A percentile compares a stretch with the other conserved stretches of the same genome.
Evolutionary conservation across 2,329 filamentous ascomycete genomes (phyloP).

Genomic region (Pyrenochaeta sp.): DNA sequence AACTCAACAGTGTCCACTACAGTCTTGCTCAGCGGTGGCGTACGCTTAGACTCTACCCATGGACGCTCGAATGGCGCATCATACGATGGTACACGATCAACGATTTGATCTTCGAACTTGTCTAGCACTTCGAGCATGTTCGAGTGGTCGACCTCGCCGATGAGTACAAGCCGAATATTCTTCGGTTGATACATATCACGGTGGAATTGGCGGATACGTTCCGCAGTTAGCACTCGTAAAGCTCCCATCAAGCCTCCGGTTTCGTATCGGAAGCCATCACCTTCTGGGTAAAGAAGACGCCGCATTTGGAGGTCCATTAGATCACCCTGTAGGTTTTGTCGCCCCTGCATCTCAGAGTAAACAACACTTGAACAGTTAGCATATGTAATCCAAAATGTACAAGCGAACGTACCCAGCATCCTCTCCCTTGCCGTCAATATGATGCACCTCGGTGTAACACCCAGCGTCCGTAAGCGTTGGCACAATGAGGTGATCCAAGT

Average conservation of each 20-base stretch:
- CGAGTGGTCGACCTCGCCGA: slow-evolving; percentile 88
- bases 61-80: slow-evolving; percentile 82
- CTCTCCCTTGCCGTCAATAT: slow-evolving; percentile 90
- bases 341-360: slow-evolving; percentile 98
- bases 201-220: slow-evolving; percentile 94
- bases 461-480: slow-evolving; percentile 92
- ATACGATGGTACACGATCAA: slow-evolving; percentile 79
- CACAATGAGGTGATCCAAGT: slow-evolving; percentile 91
- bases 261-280: slow-evolving; percentile 93
- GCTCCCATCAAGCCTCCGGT: slow-evolving; percentile 98
- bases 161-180: slow-evolving; percentile 88
- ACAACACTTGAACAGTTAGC: slow-evolving; percentile 69
- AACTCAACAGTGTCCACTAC: slow-evolving; percentile 84
- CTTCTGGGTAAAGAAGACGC: slow-evolving; percentile 84
- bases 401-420: slow-evolving; percentile 72
- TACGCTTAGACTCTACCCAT: slow-evolving; percentile 88
- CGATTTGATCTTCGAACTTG: slow-evolving; percentile 85
- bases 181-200: slow-evolving; percentile 97
- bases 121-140: slow-evolving; percentile 84
- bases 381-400: background rate
- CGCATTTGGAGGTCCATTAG: slow-evolving; percentile 87
- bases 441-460: slow-evolving; percentile 95
- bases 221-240: slow-evolving; percentile 82
- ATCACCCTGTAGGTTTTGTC: slow-evolving; percentile 84
- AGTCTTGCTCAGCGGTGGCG: slow-evolving; percentile 75